Base-by-base conservation (phyloP, 2,329 filamentous ascomycete genomes). In the Talaromyces sp. region DNA sequence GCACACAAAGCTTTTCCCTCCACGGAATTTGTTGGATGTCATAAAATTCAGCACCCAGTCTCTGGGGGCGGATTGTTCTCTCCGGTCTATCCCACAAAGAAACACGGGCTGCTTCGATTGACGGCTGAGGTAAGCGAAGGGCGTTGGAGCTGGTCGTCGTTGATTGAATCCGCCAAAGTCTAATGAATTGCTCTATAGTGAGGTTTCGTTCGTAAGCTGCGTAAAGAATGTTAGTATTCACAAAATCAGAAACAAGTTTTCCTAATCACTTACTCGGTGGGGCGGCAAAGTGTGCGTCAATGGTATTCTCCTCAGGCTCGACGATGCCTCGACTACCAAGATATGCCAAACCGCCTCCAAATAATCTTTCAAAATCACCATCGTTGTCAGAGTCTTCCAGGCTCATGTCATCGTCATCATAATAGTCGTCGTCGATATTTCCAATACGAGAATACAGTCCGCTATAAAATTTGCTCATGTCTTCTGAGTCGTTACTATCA, bases 1-100 rank as follows among this genome's bases (percentile, higher is more conserved):
- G 71, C 30, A 78, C 73, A 23, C 71, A 69, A 42, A 79, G 61
- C 2, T 68, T 72, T 12, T 74, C 70, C 42, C 64, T 69, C 76
- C 76, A 79, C 1, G 76, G 76, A 12, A 79, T 78, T 52, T 76
- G 75, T 61, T 79, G 76, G 16, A 79, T 68, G 61, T 79, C 76
- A 57, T 70, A 78, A 7, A 69, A 68, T 10, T 70, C 69, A 12
- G 62, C 62, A 57, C 69, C 71, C 16, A 56, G 18, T 2, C 65
- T 59, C 3, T 65, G 63, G 0, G 76, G 76, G 7, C 76, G 72
- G 12, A 69, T 57, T 31, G 73, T 69, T 56, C 70, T 71, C 10
- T 64, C 66, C 12, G 72, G 76, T 5, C 73, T 73, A 23, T 64
- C 60, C 74, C 75, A 77, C 28, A 68, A 65, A n/a, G 72, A 66